Base-by-base conservation (phyloP, 2,329 filamentous ascomycete species). In the Alternaria brassicicola region DNA sequence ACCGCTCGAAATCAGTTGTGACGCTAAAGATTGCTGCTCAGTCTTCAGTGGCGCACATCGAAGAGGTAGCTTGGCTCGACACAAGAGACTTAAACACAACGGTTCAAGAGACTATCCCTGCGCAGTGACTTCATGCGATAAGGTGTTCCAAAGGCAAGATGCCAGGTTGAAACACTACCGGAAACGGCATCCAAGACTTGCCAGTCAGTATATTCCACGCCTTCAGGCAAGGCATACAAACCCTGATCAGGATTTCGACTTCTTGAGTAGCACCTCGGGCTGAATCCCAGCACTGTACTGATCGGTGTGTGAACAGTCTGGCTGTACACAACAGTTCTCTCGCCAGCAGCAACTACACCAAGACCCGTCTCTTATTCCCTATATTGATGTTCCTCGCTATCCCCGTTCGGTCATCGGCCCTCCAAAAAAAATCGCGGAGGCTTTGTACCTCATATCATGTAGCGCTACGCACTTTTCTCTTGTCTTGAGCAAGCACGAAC, bases 351-450 rank as follows among this genome's bases (percentile, higher is more conserved):
- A 23, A 17, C 17, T 25, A 28, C 21, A 23, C 30, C 50, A 52
- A 26, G 39, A 31, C 50, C 50, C 28, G 36, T 52, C 50, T 52
- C 50, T 53, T 52, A 6, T 17, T 36, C 19, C 8, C 25, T 1
- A 3, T 41, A 6, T 41, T 6, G 17, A 31, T 47, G 28, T 23
- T 33, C 13, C 7, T 8, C 10, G 2, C 10, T 21, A 15, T 9
- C 17, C 23, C 8, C 38, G 7, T 48, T 35, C 25, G 17, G 19
- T 4, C 1, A 23, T 30, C 42, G 17, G 33, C 6, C 6, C 6
- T 45, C 2, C 3, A 2, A 8, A 6, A 8, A 6, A 17, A 1
- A 5, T 6, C 10, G 42, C 0, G 10, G 0, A 2, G 42, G 3
- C 5, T 46, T 19, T 9, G 17, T 6, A 36, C 3, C 3, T 8